A percentile compares a stretch with the other conserved stretches of the same genome.
Conservation (phyloP, 139 green algal species). For the Microglena sp. region DNA sequence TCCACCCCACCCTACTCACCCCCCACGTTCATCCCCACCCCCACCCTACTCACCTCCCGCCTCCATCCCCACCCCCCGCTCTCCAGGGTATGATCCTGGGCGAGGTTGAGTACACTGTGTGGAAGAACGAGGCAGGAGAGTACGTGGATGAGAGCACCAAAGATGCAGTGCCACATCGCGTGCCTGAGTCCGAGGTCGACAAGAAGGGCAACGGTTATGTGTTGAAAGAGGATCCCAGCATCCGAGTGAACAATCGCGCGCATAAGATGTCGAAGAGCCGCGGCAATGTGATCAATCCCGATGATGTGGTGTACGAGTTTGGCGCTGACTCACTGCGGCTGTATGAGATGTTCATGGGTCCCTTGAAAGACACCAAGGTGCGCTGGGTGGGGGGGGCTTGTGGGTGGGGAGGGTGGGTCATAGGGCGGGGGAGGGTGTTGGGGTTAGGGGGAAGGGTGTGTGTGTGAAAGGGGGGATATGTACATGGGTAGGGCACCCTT, state of each 20-base stretch:
- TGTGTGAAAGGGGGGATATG: not conserved
- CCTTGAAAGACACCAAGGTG: slow-evolving; percentile 85
- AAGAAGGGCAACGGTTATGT: slow-evolving; percentile 29
- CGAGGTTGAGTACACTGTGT: slow-evolving; percentile 74
- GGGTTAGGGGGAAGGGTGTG: too few relatives aligned
- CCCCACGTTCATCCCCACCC: too few relatives aligned
- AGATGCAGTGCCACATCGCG: slow-evolving; percentile 4
- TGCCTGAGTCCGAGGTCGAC: slow-evolving; percentile 32
- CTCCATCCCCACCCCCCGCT: too few relatives aligned
- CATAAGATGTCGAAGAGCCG: slow-evolving; percentile 98
- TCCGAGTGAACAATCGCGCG: slow-evolving; percentile 63
- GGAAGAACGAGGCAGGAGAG: slow-evolving; percentile 29
- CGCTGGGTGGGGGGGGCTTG: too few relatives aligned
- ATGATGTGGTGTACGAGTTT: slow-evolving; percentile 85
- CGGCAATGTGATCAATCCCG: slow-evolving; percentile 98
- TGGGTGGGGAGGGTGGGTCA: too few relatives aligned
- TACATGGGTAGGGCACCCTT: slow-evolving; percentile 36
- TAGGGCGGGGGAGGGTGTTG: too few relatives aligned
- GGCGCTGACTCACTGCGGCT: slow-evolving; percentile 93
- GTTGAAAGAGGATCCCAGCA: slow-evolving; percentile 35
- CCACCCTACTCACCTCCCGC: too few relatives aligned
- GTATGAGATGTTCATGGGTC: slow-evolving; percentile 99
- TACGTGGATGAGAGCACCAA: slow-evolving; percentile 30
- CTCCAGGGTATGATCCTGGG: slow-evolving; percentile 98
- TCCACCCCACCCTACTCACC: too few relatives aligned